Conservation (phyloP, 176 grass and related monocot species). For the Triticum dicoccoides region DNA sequence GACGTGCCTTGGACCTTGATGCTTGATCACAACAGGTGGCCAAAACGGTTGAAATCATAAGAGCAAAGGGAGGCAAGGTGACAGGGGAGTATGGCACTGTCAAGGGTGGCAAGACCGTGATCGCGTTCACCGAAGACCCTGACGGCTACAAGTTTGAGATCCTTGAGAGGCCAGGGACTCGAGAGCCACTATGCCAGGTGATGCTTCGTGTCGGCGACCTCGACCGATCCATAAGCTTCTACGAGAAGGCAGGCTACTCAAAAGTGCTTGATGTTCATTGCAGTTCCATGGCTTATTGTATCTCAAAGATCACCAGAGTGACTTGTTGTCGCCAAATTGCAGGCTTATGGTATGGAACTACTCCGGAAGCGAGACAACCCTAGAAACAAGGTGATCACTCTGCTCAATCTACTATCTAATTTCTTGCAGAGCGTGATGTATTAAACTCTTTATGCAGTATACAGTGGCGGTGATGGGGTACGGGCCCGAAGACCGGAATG, state of each 20-base stretch:
- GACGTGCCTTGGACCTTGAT: not conserved
- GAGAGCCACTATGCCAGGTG: constrained; percentile 66
- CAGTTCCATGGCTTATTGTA: not conserved
- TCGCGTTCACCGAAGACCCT: constrained; percentile 69
- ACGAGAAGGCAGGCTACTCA: constrained; percentile 47
- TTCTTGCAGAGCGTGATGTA: not conserved
- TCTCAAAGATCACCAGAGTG: not conserved
- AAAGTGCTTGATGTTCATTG: not conserved
- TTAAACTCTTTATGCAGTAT: constrained; percentile 26
- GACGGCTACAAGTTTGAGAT: constrained; percentile 90
- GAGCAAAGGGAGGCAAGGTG: constrained; percentile 65
- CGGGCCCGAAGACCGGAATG: constrained; percentile 59
- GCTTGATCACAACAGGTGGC: constrained; percentile 39
- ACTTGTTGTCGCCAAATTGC: not conserved
- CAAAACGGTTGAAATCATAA: constrained; percentile 50
- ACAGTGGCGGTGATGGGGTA: constrained; percentile 63
- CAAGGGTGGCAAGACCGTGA: constrained; percentile 53
- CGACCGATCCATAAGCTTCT: constrained; percentile 64
- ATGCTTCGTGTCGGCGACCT: constrained; percentile 67
- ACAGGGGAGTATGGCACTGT: constrained; percentile 53
- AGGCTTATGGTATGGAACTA: constrained; percentile 69
- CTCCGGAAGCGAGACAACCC: constrained; percentile 52
- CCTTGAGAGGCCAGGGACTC: constrained; percentile 59
- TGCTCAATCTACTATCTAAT: not conserved
- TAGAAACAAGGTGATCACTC: constrained; percentile 55